These are phyloP conservation scores for Colletotrichum caudatum DNA, from an alignment of 2,329 filamentous ascomycete genomes.

Conservation along the genomic window DNA sequence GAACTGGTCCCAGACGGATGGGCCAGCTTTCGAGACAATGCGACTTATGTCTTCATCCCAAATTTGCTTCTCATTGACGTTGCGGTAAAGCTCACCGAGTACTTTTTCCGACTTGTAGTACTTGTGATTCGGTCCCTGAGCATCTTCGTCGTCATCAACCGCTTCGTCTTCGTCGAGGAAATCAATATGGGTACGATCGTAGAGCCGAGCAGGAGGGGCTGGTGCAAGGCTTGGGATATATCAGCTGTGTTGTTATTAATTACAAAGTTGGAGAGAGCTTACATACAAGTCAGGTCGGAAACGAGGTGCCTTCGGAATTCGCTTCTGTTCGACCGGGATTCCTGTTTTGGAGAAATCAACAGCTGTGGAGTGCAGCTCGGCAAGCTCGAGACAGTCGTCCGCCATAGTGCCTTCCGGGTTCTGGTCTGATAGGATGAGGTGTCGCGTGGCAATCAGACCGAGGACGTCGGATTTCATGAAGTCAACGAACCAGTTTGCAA, in stretches of 20 bases:
- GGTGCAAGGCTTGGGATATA: slow-evolving; percentile 56
- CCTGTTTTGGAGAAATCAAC: slow-evolving; percentile 85
- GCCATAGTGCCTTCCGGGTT: slow-evolving; percentile 63
- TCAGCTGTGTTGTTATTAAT: slow-evolving; percentile 16
- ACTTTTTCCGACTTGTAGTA: slow-evolving; percentile 78
- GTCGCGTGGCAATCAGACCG: slow-evolving; percentile 73
- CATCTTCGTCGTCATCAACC: slow-evolving; percentile 61
- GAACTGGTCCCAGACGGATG: slow-evolving; percentile 60
- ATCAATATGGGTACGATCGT: slow-evolving; percentile 58
- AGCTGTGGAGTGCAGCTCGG: slow-evolving; percentile 75
- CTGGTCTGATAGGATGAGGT: slow-evolving; percentile 74
- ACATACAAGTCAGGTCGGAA: slow-evolving; percentile 69
- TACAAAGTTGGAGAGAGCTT: not conserved
- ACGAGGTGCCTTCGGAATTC: slow-evolving; percentile 55
- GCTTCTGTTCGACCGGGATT: slow-evolving; percentile 62
- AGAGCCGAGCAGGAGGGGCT: slow-evolving; percentile 58
- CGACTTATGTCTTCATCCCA: slow-evolving; percentile 64
- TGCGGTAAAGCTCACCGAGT: slow-evolving; percentile 77
- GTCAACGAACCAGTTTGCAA: slow-evolving; percentile 83
- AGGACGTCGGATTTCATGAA: slow-evolving; percentile 78
- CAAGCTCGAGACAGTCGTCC: slow-evolving; percentile 64
- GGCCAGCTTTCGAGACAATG: slow-evolving; percentile 44
- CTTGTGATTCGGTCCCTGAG: slow-evolving; percentile 57
- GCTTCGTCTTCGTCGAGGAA: slow-evolving; percentile 50
- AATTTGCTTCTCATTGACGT: slow-evolving; percentile 78